These are phyloP conservation scores for Yamadazyma atlantica DNA, from an alignment of 1,139 yeast species.

Conservation along the genomic window DNA sequence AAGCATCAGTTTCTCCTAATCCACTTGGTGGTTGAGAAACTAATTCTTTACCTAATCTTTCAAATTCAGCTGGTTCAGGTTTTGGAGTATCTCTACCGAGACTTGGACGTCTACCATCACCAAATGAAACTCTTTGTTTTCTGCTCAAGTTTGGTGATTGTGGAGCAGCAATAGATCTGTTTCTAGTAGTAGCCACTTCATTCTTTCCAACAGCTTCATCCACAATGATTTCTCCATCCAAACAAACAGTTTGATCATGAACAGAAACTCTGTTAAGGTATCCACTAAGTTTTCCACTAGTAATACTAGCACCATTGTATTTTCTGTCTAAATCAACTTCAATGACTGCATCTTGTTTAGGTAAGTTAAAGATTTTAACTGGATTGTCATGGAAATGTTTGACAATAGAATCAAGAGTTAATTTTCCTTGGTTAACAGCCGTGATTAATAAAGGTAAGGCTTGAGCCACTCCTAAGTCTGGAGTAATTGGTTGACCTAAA, in stretches of 20 bases:
- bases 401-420: conserved; percentile 72
- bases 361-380: conserved; percentile 75
- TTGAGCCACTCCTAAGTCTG: conserved; percentile 80
- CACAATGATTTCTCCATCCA: conserved; percentile 74
- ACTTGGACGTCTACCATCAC: conserved; percentile 46
- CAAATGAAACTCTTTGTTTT: conserved; percentile 50
- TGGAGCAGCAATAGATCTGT: conserved; percentile 43
- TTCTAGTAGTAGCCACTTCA: conserved; percentile 40
- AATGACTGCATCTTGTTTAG: conserved; percentile 74
- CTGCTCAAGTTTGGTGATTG: conserved; percentile 47
- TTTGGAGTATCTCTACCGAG: conserved; percentile 30
- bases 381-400: conserved; percentile 82
- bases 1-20: conserved; percentile 74
- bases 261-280: conserved; percentile 86
- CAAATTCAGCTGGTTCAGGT: conserved; percentile 45
- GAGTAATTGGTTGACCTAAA: conserved; percentile 54
- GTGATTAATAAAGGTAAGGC: conserved; percentile 78
- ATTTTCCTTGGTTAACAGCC: conserved; percentile 73
- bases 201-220: conserved; percentile 61
- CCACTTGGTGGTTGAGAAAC: conserved; percentile 73
- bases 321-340: conserved; percentile 82
- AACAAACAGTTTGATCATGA: conserved; percentile 74
- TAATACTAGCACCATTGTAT: conserved; percentile 54
- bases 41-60: conserved; percentile 64
- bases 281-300: conserved; percentile 59